Conservation (phyloP, 1,284 basidiomycete genomes). For the Apiotrichum veenhuisii region DNA sequence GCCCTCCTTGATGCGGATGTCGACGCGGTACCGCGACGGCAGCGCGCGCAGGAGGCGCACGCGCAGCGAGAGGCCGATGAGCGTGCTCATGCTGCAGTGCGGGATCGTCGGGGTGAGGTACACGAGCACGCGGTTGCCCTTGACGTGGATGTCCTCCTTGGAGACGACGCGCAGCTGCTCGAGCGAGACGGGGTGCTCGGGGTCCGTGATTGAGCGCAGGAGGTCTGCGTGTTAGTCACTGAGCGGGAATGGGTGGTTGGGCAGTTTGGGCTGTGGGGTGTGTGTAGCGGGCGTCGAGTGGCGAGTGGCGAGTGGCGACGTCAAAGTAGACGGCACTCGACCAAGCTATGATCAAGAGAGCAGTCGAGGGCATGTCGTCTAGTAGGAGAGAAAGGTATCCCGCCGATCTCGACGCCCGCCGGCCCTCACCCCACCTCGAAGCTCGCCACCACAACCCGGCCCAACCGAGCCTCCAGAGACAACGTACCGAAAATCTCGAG, state of each 20-base stretch:
- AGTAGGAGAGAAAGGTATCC: no score
- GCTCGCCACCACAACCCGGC: no score
- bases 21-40: slow-evolving; percentile 89
- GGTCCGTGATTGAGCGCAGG: slow-evolving; percentile 88
- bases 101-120: slow-evolving; percentile 97
- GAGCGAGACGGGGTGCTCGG: slow-evolving; percentile 91
- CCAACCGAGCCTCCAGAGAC: no score
- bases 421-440: no score
- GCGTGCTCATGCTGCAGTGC: slow-evolving; percentile 95
- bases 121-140: slow-evolving; percentile 69
- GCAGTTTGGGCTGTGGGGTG: slow-evolving; percentile 40
- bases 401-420: no score
- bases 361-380: no score
- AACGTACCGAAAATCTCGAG: slow-evolving; percentile 58
- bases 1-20: slow-evolving; percentile 87
- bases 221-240: slow-evolving; percentile 62
- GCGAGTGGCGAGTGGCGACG: neutral
- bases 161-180: slow-evolving; percentile 96
- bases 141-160: slow-evolving; percentile 74
- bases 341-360: no score
- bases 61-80: slow-evolving; percentile 91
- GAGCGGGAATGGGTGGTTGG: slow-evolving; percentile 52
- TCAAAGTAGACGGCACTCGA: no score
- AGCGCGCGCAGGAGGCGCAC: slow-evolving; percentile 86
- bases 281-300: neutral